Conservation (phyloP, 345 rosid species). For the Linum lewisii region DNA sequence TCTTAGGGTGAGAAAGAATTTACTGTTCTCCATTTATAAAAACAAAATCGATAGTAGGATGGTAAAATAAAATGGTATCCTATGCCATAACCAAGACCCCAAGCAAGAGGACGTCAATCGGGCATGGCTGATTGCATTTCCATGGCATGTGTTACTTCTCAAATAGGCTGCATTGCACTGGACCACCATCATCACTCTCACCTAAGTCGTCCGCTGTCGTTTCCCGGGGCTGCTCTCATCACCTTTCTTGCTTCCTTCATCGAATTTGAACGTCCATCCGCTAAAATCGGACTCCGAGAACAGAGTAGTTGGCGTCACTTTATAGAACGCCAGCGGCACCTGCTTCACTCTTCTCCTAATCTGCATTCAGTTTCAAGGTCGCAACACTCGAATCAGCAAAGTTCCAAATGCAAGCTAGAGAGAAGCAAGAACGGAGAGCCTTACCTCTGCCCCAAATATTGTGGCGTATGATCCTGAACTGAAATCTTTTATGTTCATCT, state of each 20-base stretch:
- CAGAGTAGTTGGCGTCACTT: conserved; percentile 44
- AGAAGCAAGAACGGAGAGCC: neutral
- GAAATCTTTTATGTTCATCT: conserved; percentile 56
- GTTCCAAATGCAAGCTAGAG: neutral
- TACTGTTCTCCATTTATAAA: too few species aligned
- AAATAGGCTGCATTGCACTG: too few species aligned
- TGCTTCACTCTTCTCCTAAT: conserved; percentile 77
- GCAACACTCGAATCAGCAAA: neutral
- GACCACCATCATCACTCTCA: too few species aligned
- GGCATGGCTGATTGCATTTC: too few species aligned
- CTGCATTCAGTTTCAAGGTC: conserved; percentile 22
- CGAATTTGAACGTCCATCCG: conserved; percentile 62
- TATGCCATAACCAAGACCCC: too few species aligned
- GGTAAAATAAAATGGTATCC: too few species aligned
- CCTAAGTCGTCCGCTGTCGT: neutral
- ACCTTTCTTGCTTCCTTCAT: conserved; percentile 8
- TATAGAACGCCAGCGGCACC: conserved; percentile 79
- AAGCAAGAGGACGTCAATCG: too few species aligned
- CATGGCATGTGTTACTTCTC: too few species aligned
- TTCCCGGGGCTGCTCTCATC: neutral
- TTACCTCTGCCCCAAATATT: conserved; percentile 87
- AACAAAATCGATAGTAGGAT: too few species aligned
- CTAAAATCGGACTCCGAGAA: conserved; percentile 66
- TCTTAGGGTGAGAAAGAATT: too few species aligned
- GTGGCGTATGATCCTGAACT: conserved; percentile 89